Evolutionary conservation across 495 filamentous ascomycete species (phyloP), one percentile per base, ranked within the genome.

Genomic region (Talaromyces trachyspermus): DNA sequence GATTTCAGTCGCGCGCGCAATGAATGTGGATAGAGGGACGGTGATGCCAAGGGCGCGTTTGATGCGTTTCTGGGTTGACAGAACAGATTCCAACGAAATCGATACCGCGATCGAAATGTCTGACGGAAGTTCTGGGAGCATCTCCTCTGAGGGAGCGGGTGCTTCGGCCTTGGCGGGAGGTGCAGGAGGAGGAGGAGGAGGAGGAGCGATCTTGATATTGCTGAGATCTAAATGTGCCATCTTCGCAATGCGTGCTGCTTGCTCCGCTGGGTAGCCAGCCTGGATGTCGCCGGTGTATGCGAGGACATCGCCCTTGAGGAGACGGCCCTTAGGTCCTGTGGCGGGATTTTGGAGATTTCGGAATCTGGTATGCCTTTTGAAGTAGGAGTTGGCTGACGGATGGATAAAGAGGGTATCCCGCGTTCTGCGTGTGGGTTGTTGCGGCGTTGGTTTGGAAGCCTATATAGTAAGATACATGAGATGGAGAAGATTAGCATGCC

Each of bases 241-340:
- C 60, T 92, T 84, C 36, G 73, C 65, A 55, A 96, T 80, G 8
- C 79, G 78, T 20, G 72, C 66, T 33, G 81, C 81, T 50, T 86
- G 78, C 32, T 81, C 71, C n/a, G 77, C 68, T 6, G 89, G 82
- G 55, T 85, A 85, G 18, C 78, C 69, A 32, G 79, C 64, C 36
- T 81, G 65, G 55, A 95, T 85, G 46, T 67, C 68, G 42, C 94
- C 92, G 11, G 97, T 68, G 61, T 91, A 92, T 24, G 89, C 89
- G 36, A 98, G 79, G 7, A 98, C 87, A 61, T 98, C 92, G 39
- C 92, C 92, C 69, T 98, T 98, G 26, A 98, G 75, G 33, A 98
- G 72, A 39, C 94, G 83, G 38, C 90, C 89, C 62, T 83, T 85
- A 26, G 92, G 92, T 12, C 92, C 92, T 22, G 84, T 90, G 8